A percentile compares a stretch with the other conserved stretches of the same genome.
phyloP scores from a whole-genome alignment of 2,329 filamentous ascomycete genomes.

The Tolypocladium ovalisporum region DNA sequence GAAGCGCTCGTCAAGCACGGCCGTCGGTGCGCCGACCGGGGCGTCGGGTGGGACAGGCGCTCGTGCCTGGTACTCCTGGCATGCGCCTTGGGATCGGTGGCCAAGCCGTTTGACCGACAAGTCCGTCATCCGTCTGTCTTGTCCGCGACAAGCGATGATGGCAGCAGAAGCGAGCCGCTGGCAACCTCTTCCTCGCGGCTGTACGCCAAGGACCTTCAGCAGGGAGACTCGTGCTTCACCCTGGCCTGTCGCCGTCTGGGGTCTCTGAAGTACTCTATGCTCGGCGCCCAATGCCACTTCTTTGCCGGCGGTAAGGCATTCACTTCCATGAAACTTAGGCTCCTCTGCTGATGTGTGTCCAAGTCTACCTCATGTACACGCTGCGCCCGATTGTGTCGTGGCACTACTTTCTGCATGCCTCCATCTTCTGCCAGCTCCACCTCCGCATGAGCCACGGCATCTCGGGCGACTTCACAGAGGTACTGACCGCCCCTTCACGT shows the following conservation, averaged over 20 bases:
- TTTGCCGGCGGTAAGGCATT: conserved; percentile 17
- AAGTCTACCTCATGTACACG: conserved; percentile 28
- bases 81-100: background rate
- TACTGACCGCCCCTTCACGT: background rate
- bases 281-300: conserved; percentile 25
- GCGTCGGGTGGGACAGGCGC: background rate
- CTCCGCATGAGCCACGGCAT: background rate
- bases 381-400: conserved; percentile 8
- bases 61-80: background rate
- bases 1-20: background rate
- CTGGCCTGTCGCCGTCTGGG: conserved; percentile 14
- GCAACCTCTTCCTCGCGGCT: background rate
- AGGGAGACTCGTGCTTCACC: conserved; percentile 9
- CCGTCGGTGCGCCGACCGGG: background rate
- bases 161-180: background rate
- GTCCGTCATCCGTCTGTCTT: background rate
- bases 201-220: background rate
- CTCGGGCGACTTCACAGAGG: background rate
- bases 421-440: background rate
- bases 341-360: background rate
- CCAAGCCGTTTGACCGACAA: background rate
- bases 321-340: background rate
- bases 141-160: background rate
- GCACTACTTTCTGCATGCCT: background rate
- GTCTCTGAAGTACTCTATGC: conserved; percentile 13